Conservation (phyloP, 352 stramenopile genomes). For the Globisporangium acanthophoron region DNA sequence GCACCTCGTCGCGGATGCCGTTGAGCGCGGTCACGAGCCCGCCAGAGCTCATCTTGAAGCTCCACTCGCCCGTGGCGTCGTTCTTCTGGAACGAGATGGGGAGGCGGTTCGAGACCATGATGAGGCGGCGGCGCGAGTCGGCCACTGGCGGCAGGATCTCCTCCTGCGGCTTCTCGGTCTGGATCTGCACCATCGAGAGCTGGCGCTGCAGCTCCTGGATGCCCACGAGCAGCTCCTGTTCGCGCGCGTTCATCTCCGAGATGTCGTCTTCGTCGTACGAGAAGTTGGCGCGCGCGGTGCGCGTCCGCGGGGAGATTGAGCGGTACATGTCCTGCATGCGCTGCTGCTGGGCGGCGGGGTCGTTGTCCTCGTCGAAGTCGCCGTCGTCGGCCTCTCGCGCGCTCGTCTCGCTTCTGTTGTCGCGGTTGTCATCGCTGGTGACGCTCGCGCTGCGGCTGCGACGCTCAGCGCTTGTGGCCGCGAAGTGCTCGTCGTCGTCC, state of each 20-base stretch:
- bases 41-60: conserved; percentile 85
- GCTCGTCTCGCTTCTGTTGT: not conserved
- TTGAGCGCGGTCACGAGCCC: conserved; percentile 88
- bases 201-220: conserved; percentile 90
- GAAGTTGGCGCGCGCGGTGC: conserved; percentile 19
- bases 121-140: conserved; percentile 68
- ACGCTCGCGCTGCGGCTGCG: conserved; percentile 8
- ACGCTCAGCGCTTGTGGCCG: conserved; percentile 3
- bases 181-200: conserved; percentile 83
- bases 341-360: conserved; percentile 13
- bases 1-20: conserved; percentile 81
- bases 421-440: conserved; percentile 1
- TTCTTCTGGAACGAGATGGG: conserved; percentile 89
- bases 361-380: conserved; percentile 11
- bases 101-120: conserved; percentile 89
- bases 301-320: conserved; percentile 20
- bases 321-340: conserved; percentile 19
- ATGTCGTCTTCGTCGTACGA: conserved; percentile 55
- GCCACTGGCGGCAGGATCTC: conserved; percentile 56
- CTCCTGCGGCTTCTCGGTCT: conserved; percentile 71
- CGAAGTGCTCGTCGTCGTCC: conserved; percentile 9
- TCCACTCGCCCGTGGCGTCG: conserved; percentile 79
- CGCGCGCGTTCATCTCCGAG: conserved; percentile 69
- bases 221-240: conserved; percentile 87
- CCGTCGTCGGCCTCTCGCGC: conserved; percentile 7